Conservation (phyloP, 768 basidiomycete genomes). For the Mrakia frigida region DNA sequence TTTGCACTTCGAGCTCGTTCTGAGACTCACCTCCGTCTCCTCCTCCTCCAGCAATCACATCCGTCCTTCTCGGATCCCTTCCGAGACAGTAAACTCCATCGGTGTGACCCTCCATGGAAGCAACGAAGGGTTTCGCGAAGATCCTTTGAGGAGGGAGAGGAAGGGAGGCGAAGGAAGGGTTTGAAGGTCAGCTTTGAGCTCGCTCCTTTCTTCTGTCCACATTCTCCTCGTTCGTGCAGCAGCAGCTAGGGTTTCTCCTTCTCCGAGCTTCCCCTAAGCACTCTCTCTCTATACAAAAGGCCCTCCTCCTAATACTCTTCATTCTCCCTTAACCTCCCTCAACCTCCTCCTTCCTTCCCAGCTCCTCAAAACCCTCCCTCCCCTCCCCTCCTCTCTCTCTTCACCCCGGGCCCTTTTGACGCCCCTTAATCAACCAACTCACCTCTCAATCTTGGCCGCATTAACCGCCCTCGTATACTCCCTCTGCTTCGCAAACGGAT, state of each 20-base stretch:
- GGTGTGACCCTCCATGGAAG: conserved; percentile 80
- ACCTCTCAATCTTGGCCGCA: conserved; percentile 82
- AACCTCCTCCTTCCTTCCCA: not conserved
- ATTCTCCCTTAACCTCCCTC: too few relatives aligned
- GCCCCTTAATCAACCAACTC: not conserved
- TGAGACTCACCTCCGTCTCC: conserved; percentile 82
- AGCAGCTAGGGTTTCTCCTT: not conserved
- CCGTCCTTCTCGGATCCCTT: conserved; percentile 63
- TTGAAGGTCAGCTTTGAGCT: conserved; percentile 15
- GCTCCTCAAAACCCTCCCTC: not conserved
- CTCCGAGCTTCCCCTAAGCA: too few relatives aligned
- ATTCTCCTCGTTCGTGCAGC: not conserved
- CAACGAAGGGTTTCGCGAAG: conserved; percentile 96
- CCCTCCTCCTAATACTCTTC: too few relatives aligned
- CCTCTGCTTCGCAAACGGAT: conserved; percentile 86
- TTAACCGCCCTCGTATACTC: conserved; percentile 92
- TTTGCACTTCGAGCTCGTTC: not conserved
- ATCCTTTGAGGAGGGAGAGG: conserved; percentile 51
- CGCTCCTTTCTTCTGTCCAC: not conserved
- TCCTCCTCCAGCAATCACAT: conserved; percentile 79
- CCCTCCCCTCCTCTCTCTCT: not conserved
- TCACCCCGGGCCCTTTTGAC: not conserved
- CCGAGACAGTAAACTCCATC: conserved; percentile 87
- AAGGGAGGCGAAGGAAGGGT: not conserved
- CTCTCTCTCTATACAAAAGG: too few relatives aligned